Conservation (phyloP, 352 stramenopile genomes). For the Phytophthora pini region DNA sequence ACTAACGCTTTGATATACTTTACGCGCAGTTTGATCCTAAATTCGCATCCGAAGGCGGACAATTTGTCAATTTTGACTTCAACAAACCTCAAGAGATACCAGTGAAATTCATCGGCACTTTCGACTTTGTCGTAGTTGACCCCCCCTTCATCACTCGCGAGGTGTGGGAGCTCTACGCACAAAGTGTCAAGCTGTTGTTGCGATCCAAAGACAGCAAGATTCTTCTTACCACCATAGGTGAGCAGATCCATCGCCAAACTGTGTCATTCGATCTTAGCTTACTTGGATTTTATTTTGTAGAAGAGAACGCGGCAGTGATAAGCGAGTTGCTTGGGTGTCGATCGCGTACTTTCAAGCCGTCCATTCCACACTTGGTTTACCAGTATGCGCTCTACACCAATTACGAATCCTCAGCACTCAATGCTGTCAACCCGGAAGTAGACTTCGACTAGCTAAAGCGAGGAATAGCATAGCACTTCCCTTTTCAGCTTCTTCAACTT, state of each 20-base stretch:
- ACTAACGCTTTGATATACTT: neutral
- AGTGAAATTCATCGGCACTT: constrained; percentile 53
- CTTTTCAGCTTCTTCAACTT: neutral
- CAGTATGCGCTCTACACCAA: constrained; percentile 95
- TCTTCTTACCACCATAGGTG: constrained; percentile 92
- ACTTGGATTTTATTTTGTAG: constrained; percentile 31
- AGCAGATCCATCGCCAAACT: constrained; percentile 2
- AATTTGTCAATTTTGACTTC: constrained; percentile 93
- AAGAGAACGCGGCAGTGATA: constrained; percentile 91
- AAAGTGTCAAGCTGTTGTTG: constrained; percentile 67
- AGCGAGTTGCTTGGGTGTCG: constrained; percentile 81
- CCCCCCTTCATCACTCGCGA: constrained; percentile 95
- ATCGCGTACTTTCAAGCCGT: constrained; percentile 81
- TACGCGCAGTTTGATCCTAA: constrained; percentile 81
- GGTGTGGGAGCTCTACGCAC: constrained; percentile 92
- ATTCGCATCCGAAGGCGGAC: constrained; percentile 60
- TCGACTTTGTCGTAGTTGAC: constrained; percentile 94
- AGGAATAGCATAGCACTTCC: no score
- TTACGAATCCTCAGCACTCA: constrained; percentile 79
- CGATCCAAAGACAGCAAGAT: constrained; percentile 68
- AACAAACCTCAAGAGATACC: constrained; percentile 79
- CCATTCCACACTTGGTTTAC: constrained; percentile 95
- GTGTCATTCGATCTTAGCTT: no score
- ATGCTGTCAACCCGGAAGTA: constrained; percentile 78
- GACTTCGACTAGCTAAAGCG: constrained; percentile 29